Conservation (phyloP, 2,329 filamentous ascomycete species). For the Berkeleyomyces rouxiae region DNA sequence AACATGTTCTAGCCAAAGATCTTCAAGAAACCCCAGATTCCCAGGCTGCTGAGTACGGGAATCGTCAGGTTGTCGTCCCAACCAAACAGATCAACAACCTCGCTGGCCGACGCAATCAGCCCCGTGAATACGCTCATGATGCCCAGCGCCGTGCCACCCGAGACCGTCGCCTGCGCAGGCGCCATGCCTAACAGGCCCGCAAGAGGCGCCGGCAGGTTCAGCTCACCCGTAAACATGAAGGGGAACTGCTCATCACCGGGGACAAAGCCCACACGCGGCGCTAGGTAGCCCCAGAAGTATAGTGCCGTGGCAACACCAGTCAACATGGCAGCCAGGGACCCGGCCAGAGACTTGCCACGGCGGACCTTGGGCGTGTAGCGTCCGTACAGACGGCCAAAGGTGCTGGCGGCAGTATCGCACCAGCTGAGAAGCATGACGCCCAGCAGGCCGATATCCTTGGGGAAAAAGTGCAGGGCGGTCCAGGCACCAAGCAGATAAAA, state of each 20-base stretch:
- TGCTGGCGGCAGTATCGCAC: constrained; percentile 95
- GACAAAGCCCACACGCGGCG: constrained; percentile 49
- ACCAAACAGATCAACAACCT: constrained; percentile 79
- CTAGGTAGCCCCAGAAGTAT: constrained; percentile 78
- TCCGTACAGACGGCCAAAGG: constrained; percentile 79
- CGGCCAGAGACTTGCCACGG: constrained; percentile 79
- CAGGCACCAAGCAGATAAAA: constrained; percentile 89
- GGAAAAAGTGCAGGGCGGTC: constrained; percentile 69
- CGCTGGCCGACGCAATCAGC: constrained; percentile 73
- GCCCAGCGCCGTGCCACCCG: constrained; percentile 56
- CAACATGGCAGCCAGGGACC: constrained; percentile 66
- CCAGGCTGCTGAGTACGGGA: constrained; percentile 73
- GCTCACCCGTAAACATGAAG: constrained; percentile 66
- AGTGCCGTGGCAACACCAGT: constrained; percentile 70
- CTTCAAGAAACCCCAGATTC: constrained; percentile 83
- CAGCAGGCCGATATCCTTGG: constrained; percentile 85
- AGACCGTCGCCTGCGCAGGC: constrained; percentile 41
- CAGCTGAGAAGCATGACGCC: constrained; percentile 81
- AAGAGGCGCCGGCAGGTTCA: constrained; percentile 49
- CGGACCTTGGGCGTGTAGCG: constrained; percentile 75
- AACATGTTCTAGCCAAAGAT: constrained; percentile 47
- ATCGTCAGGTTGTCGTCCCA: constrained; percentile 98
- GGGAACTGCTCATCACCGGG: constrained; percentile 50
- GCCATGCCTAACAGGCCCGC: constrained; percentile 45
- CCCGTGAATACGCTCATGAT: constrained; percentile 76